A percentile compares a stretch with the other conserved stretches of the same genome.
phyloP scores from a whole-genome alignment of 805 yeast species.

The Grigorovia transvaalensis region DNA sequence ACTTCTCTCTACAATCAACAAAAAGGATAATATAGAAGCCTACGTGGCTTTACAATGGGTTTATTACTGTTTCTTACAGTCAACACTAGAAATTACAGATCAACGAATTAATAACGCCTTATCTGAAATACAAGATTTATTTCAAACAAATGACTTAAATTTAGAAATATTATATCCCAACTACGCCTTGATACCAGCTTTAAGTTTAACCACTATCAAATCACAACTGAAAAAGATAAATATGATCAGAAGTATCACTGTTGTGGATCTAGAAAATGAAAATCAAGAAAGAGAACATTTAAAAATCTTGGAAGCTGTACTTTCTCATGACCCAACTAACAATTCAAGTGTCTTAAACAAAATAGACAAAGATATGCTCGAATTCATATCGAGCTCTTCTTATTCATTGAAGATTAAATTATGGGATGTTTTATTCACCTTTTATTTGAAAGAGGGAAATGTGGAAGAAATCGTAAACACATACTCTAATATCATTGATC shows the following conservation, averaged over 20 bases:
- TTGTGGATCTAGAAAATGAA: constrained; percentile 4
- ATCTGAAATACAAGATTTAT: constrained; percentile 10
- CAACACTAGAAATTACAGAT: constrained; percentile 29
- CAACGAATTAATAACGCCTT: constrained; percentile 22
- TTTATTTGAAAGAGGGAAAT: constrained; percentile 32
- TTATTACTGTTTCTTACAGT: constrained; percentile 35
- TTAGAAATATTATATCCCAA: constrained; percentile 41
- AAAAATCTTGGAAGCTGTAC: constrained; percentile 36
- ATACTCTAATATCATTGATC: constrained; percentile 40
- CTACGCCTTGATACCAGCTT: constrained; percentile 45
- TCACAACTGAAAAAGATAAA: constrained; percentile 61
- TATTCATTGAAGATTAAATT: constrained; percentile 56
- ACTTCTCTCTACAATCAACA: constrained; percentile 21
- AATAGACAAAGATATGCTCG: constrained; percentile 41
- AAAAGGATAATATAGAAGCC: constrained; percentile 6
- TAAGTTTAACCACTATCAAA: constrained; percentile 40
- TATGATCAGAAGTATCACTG: constrained; percentile 37
- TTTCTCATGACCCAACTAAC: constrained; percentile 26
- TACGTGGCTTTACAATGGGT: constrained; percentile 40
- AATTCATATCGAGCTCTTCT: constrained; percentile 54
- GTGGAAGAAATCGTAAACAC: constrained; percentile 35
- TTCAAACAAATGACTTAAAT: constrained; percentile 6
- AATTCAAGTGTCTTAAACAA: neutral
- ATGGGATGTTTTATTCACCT: constrained; percentile 62
- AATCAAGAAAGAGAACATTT: constrained; percentile 18